A percentile compares a stretch with the other conserved stretches of the same genome.
phyloP scores from a whole-genome alignment of 495 filamentous ascomycete genomes.

The Massariosphaeria phaeospora region DNA sequence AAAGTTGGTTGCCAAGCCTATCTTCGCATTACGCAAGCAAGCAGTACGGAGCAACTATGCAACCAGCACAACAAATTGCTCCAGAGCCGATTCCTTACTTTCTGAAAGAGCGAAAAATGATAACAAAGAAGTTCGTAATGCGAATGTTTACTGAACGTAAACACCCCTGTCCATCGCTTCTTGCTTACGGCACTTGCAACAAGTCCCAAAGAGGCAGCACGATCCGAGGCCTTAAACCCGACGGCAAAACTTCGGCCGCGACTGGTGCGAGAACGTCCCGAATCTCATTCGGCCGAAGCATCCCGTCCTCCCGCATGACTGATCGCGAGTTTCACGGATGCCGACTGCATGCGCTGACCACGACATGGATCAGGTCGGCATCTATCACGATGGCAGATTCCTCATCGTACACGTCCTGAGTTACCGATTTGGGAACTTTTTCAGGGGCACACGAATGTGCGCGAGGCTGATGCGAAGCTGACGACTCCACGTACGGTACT shows the following conservation, averaged over 20 bases:
- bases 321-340: too few species aligned
- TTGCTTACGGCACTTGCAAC: neutral
- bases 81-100: neutral
- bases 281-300: neutral
- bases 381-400: too few species aligned
- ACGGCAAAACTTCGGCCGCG: neutral
- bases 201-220: neutral
- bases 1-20: neutral
- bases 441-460: neutral
- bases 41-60: neutral
- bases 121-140: neutral
- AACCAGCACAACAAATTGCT: neutral
- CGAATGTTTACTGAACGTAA: neutral
- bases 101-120: neutral
- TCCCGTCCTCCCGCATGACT: neutral
- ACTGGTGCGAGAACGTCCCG: neutral
- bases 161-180: neutral
- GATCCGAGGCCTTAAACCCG: neutral
- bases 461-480: neutral
- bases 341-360: slow-evolving; percentile 2
- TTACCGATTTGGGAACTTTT: neutral
- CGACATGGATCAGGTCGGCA: neutral
- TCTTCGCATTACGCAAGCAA: too few species aligned
- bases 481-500: too few species aligned
- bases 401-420: too few species aligned